Evolutionary conservation across 2,329 filamentous ascomycete genomes (phyloP).

Genomic region (Neofusicoccum umdonicola): DNA sequence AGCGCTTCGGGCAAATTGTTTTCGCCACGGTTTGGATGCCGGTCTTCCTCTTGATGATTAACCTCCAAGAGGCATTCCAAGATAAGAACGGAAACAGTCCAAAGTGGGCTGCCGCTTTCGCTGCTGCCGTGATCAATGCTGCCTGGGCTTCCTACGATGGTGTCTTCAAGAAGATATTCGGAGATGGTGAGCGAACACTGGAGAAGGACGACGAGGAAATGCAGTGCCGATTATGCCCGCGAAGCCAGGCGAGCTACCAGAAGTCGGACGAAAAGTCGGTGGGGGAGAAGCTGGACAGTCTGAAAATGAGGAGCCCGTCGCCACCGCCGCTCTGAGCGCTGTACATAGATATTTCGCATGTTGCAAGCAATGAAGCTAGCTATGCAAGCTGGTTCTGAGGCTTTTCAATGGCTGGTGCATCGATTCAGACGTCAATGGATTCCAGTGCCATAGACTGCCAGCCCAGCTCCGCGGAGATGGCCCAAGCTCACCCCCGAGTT

Average conservation of each 20-base stretch:
- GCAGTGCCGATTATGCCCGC: neutral
- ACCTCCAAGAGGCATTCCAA: slow-evolving; percentile 50
- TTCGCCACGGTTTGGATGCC: slow-evolving; percentile 63
- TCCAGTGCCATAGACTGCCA: no score
- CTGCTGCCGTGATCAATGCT: slow-evolving; percentile 53
- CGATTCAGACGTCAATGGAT: no score
- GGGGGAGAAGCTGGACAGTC: no score
- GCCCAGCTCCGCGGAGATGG: slow-evolving; percentile 8
- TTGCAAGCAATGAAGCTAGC: no score
- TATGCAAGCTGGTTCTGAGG: no score
- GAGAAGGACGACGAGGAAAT: slow-evolving; percentile 21
- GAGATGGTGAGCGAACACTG: slow-evolving; percentile 75
- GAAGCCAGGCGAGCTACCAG: neutral
- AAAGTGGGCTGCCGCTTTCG: slow-evolving; percentile 59
- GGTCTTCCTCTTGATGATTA: slow-evolving; percentile 54
- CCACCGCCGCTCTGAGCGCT: no score
- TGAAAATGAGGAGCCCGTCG: no score
- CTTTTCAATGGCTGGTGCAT: no score
- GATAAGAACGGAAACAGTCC: slow-evolving; percentile 68
- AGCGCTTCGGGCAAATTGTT: slow-evolving; percentile 63
- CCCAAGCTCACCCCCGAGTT: neutral
- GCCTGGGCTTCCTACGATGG: slow-evolving; percentile 66
- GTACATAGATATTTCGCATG: no score
- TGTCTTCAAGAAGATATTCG: slow-evolving; percentile 67
- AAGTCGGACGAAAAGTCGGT: no score